These are phyloP conservation scores for Metschnikowia kofuensis DNA, from an alignment of 805 yeast species.

Conservation along the genomic window DNA sequence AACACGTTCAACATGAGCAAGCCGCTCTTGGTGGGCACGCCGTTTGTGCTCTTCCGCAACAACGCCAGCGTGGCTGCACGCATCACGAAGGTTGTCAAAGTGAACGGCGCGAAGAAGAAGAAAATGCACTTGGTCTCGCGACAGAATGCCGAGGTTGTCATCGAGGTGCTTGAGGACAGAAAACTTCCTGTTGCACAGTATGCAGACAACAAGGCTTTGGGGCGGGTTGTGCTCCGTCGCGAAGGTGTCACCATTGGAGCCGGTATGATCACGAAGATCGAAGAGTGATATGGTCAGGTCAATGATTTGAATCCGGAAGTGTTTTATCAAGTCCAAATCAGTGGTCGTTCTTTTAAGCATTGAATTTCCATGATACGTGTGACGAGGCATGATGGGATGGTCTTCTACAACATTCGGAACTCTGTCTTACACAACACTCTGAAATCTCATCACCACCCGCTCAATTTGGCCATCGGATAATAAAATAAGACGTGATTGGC, in stretches of 20 bases:
- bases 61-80: constrained; percentile 70
- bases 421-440: too few species aligned
- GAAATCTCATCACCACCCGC: too few species aligned
- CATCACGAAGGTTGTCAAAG: constrained; percentile 42
- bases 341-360: too few species aligned
- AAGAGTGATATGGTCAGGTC: neutral
- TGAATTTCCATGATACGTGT: too few species aligned
- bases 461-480: too few species aligned
- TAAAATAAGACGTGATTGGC: too few species aligned
- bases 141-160: constrained; percentile 55
- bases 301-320: too few species aligned
- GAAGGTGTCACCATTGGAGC: constrained; percentile 73
- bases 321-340: too few species aligned
- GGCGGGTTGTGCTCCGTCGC: constrained; percentile 66
- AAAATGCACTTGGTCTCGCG: constrained; percentile 56
- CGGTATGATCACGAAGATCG: constrained; percentile 40
- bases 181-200: constrained; percentile 53
- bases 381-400: too few species aligned
- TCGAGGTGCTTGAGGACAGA: constrained; percentile 47
- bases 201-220: constrained; percentile 48
- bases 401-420: too few species aligned
- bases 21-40: constrained; percentile 78
- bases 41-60: constrained; percentile 74
- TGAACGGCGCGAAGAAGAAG: constrained; percentile 40
- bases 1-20: constrained; percentile 46